Base-by-base conservation (phyloP, 2,329 filamentous ascomycete species). In the Sporothrix protearum region DNA sequence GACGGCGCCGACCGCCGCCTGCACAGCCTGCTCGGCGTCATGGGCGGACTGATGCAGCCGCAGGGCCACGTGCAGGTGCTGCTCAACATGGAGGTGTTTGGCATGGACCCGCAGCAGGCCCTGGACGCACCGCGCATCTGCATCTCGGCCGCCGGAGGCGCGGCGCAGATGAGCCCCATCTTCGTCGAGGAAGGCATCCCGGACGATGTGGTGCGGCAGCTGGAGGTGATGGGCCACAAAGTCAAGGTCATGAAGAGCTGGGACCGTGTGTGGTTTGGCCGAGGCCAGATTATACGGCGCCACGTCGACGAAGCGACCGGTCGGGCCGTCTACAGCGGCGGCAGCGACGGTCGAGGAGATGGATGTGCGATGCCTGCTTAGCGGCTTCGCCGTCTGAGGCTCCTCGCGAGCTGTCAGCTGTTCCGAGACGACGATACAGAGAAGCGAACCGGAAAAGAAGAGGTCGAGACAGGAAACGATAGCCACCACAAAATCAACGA, bases 11-110 rank as follows among this genome's bases (percentile, higher is more conserved):
- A 55, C 51, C 51, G 51, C 25, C 22, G 51, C 4, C 51, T 55
- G 68, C 28, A 70, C 57, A 30, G 14, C 7, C 16, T 97, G 0
- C 97, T 95, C 77, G 96, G 96, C 69, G 95, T 98, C 73, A 98
- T 98, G 96, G 96, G 96, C 69, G 95, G 94, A 2, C 98, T 96
- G 81, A 98, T 98, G 92, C 96, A 99, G 82, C 96, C 96, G 0
- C 96, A 98, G 81, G 96, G 95, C 28, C 96, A 98, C 73, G 90
- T 98, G 0, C 96, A 98, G 80, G 94, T 97, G 0, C 82, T 99
- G 10, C 84, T 98, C 1, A 97, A 96, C 75, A 94, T 97, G 87
- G 81, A 97, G 0, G 88, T 93, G 0, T 97, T 94, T 76, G 89
- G 89, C 1, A 84, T 93, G 70, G 91, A 90, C 74, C 94, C 94